Conservation (phyloP, 345 rosid genomes). For the Aquilaria sinensis region DNA sequence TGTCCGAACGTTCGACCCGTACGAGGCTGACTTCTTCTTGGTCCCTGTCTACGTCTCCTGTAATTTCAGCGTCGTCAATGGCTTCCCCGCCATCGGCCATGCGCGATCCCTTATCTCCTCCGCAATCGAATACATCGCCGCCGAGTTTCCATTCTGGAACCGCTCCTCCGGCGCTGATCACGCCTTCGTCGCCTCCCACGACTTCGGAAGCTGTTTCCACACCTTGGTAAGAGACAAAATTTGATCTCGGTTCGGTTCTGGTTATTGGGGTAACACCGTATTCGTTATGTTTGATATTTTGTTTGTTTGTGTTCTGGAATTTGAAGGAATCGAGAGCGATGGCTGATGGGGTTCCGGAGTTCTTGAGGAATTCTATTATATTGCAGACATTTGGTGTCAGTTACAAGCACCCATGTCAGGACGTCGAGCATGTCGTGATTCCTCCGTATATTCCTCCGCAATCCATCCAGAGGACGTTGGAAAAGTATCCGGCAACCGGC, state of each 20-base stretch:
- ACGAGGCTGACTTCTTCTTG: conserved; percentile 90
- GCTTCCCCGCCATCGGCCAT: conserved; percentile 91
- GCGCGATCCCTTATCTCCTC: conserved; percentile 66
- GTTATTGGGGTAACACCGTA: neutral
- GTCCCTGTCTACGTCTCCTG: conserved; percentile 95
- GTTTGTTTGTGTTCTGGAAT: neutral
- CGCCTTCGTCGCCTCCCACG: conserved; percentile 91
- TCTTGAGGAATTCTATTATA: conserved; percentile 72
- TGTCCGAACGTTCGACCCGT: conserved; percentile 62
- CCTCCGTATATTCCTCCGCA: conserved; percentile 90
- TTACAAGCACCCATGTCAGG: conserved; percentile 84
- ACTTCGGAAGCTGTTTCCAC: conserved; percentile 91
- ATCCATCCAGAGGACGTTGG: conserved; percentile 37
- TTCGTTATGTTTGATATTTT: neutral
- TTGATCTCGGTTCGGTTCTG: neutral
- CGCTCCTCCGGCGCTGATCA: conserved; percentile 78
- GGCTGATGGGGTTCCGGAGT: conserved; percentile 76
- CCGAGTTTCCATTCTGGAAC: conserved; percentile 68
- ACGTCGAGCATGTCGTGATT: conserved; percentile 69
- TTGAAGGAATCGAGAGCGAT: conserved; percentile 78
- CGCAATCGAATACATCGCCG: conserved; percentile 57
- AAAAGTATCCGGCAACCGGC: conserved; percentile 33
- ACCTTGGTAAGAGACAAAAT: conserved; percentile 49
- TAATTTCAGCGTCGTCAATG: conserved; percentile 80
- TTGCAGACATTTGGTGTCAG: conserved; percentile 91